Percentiles rank a stretch among this genome's conserved stretches.
phyloP scores from a whole-genome alignment of 345 rosid species.

The Pistacia integerrima region DNA sequence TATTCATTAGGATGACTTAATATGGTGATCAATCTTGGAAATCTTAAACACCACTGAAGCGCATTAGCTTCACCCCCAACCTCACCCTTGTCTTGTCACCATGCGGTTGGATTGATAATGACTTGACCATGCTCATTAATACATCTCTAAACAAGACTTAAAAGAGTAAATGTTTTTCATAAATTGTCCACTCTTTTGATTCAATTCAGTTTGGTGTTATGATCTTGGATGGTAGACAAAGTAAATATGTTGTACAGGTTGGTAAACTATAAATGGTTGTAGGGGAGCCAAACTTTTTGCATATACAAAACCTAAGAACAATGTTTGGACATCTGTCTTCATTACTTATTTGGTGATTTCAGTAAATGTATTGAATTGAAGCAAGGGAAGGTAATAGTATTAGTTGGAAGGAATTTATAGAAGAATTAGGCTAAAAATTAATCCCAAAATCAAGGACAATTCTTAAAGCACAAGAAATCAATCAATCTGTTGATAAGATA shows the following conservation, averaged over 20 bases:
- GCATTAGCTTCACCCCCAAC: too few relatives aligned
- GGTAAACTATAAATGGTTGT: neutral
- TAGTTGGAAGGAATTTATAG: constrained; percentile 1
- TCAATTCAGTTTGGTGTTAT: neutral
- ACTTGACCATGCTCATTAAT: too few relatives aligned
- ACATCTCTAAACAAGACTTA: too few relatives aligned
- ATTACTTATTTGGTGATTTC: neutral
- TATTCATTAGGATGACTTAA: neutral
- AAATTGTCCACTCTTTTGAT: too few relatives aligned
- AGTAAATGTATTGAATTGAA: neutral
- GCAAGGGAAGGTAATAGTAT: neutral
- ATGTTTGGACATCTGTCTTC: neutral
- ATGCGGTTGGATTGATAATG: too few relatives aligned
- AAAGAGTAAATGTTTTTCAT: too few relatives aligned
- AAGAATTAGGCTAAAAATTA: neutral
- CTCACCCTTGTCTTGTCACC: too few relatives aligned
- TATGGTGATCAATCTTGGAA: neutral
- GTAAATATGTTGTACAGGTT: too few relatives aligned
- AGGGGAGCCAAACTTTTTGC: neutral
- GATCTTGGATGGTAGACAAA: neutral
- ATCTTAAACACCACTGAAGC: too few relatives aligned
- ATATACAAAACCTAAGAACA: neutral
- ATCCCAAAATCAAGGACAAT: neutral
- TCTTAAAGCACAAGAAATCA: neutral
- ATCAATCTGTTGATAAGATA: neutral